Base-by-base conservation (phyloP, 1,284 basidiomycete species). In the Apiotrichum veenhuisii region DNA sequence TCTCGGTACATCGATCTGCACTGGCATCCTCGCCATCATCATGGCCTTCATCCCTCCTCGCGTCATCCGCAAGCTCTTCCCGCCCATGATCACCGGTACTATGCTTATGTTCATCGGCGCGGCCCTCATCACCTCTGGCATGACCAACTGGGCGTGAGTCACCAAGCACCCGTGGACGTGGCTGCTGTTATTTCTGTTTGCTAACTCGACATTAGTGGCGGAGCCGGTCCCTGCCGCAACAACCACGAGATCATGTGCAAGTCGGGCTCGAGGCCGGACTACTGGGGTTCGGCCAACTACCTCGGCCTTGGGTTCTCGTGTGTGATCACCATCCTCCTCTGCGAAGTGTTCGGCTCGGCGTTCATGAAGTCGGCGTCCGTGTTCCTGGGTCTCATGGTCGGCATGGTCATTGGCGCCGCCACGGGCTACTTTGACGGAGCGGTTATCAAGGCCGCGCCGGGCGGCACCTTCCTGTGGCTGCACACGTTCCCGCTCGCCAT, bases 41-140 rank as follows among this genome's bases (percentile, higher is more conserved):
- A 53, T 71, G 22, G 54, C 67, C 3, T 71, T 71, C 34, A 57
- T 67, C n/a, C 69, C 68, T 12, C 69, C 69, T 22, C 54, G 58
- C 34, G 46, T 55, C 15, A 67, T 71, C 54, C 54, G 63, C 30
- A 69, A 68, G 58, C 52, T 63, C 36, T 71, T 71, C 63, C 67
- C 69, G 17, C 69, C 67, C 7, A 56, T 71, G 20, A 58, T 71
- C 47, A 67, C 63, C 23, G 69, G 69, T 25, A 68, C 63, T 30
- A 71, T 69, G 67, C 51, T 71, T 27, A 54, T 58, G 27, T 68
- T 69, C 50, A 71, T 71, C 48, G 69, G 69, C 25, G 67, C 67
- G 17, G 54, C 69, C 10, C 56, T 71, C 8, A 61, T 71, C 48
- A 61, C 55, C 38, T 48, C 56, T 2, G 67, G 67, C 25, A 62